Evolutionary conservation across 306 rosid species (phyloP), one percentile per base, ranked within the genome.

Genomic region (Cercis canadensis): DNA sequence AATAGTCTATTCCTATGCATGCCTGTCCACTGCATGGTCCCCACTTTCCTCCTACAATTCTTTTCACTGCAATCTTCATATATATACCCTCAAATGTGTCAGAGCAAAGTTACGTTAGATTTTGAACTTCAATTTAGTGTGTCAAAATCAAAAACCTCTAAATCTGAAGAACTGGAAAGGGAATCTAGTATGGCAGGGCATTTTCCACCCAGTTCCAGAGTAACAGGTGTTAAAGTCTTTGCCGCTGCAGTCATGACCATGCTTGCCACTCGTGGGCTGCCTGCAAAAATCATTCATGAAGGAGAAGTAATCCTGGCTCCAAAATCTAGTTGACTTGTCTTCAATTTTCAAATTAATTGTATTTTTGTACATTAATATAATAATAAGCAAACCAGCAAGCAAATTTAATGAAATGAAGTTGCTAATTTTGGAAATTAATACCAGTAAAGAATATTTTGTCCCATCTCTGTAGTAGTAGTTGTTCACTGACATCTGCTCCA

Each of bases 401-500:
- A 19, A 67, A 68, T 47, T 24, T 14, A 66, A 6, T 11, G 12
- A 68, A 36, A 44, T 13, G 53, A 75, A 57, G 44, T 60, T 51
- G 17, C 0, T 4, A 36, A 6, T 47, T 9, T 29, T 45, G 44
- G 14, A 51, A 47, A 75, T 24, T n/a, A 11, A 64, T 93, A 93
- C 98, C 98, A 3, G 97, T 94, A 80, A 89, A 94, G 87, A 94
- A 94, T 61, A 94, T 94, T 78, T 94, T 94, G 74, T 91, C 92
- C 95, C 90, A 91, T 69, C 86, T 86, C 5, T 86, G 89, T 55
- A 37, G 88, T 21, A 91, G 82, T 36, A 94, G 78, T 17, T 56
- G 78, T 36, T 84, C 85, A 75, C 82, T 69, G 17, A 86, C 75
- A 62, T 80, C 65, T 44, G 78, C 46, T 62, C 89, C 97, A 4